A percentile compares a stretch with the other conserved stretches of the same genome.
These are phyloP conservation scores for Neofusicoccum sp. DNA, from an alignment of 2,329 filamentous ascomycete genomes.

Conservation along the genomic window DNA sequence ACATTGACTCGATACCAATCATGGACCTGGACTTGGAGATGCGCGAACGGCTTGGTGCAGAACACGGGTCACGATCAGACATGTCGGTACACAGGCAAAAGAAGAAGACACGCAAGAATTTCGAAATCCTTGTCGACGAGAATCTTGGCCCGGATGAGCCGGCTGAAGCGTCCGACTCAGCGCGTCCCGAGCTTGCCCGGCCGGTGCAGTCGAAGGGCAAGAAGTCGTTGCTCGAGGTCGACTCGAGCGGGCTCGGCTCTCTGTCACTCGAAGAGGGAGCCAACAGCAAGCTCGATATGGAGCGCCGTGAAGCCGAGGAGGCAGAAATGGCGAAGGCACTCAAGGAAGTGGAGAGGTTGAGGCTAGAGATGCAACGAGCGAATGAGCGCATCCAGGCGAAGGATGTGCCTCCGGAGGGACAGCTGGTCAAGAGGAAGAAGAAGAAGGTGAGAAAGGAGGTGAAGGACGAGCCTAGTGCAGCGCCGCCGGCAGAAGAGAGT, in stretches of 20 bases:
- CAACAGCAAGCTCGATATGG: slow-evolving; percentile 56
- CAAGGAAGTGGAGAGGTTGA: slow-evolving; percentile 81
- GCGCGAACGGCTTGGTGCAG: slow-evolving; percentile 19
- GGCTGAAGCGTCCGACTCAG: slow-evolving; percentile 25
- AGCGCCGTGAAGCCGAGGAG: slow-evolving; percentile 74
- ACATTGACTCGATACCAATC: slow-evolving; percentile 94
- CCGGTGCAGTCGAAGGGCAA: slow-evolving; percentile 45
- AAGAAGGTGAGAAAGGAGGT: slow-evolving; percentile 62
- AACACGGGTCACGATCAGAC: not conserved
- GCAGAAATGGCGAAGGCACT: slow-evolving; percentile 87
- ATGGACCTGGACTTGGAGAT: slow-evolving; percentile 81
- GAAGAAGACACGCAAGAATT: slow-evolving; percentile 39
- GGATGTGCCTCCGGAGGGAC: slow-evolving; percentile 67
- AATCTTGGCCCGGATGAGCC: slow-evolving; percentile 44
- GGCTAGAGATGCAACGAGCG: slow-evolving; percentile 85
- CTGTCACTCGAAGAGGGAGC: slow-evolving; percentile 67
- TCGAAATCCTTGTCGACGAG: slow-evolving; percentile 53
- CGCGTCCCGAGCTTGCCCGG: slow-evolving; percentile 36
- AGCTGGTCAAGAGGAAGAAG: slow-evolving; percentile 63
- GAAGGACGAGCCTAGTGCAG: slow-evolving; percentile 43
- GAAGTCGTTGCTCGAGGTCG: slow-evolving; percentile 77
- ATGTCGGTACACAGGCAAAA: slow-evolving; percentile 23
- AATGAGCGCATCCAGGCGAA: slow-evolving; percentile 74
- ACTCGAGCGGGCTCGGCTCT: slow-evolving; percentile 77
- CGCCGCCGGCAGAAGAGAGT: slow-evolving; percentile 22